These are phyloP conservation scores for Arctium minus DNA, from an alignment of 129 eudicot genomes.

Conservation along the genomic window DNA sequence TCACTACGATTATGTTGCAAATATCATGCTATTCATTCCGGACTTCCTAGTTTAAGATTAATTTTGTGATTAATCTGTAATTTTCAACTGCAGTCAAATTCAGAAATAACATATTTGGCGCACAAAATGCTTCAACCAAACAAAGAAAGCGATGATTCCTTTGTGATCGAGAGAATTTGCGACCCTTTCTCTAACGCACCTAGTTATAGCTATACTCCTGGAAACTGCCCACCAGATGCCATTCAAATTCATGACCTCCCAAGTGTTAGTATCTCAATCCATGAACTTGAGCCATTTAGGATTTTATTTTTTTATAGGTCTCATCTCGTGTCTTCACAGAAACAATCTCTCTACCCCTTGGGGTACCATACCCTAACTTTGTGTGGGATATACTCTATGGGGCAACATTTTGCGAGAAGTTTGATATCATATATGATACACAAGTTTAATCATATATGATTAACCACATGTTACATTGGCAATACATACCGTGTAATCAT, in stretches of 20 bases:
- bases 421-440: no score
- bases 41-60: background rate
- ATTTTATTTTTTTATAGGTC: background rate
- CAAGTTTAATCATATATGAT: no score
- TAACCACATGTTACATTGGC: no score
- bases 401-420: no score
- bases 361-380: background rate
- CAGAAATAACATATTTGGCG: constrained; percentile 29
- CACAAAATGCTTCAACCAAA: constrained; percentile 19
- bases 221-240: constrained; percentile 38
- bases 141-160: constrained; percentile 21
- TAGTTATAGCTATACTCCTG: constrained; percentile 36
- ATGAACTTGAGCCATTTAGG: constrained; percentile 2
- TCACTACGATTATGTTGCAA: background rate
- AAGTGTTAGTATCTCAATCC: constrained; percentile 38
- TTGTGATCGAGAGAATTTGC: constrained; percentile 38
- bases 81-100: constrained; percentile 42
- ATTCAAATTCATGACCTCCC: constrained; percentile 49
- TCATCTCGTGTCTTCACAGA: background rate
- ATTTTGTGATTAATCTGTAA: background rate
- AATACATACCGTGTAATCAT: no score
- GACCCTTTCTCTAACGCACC: constrained; percentile 57
- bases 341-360: background rate
- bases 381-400: no score
- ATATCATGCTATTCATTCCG: background rate